These are phyloP conservation scores for Aspergillus udagawae DNA, from an alignment of 2,329 filamentous ascomycete genomes.

Conservation along the genomic window DNA sequence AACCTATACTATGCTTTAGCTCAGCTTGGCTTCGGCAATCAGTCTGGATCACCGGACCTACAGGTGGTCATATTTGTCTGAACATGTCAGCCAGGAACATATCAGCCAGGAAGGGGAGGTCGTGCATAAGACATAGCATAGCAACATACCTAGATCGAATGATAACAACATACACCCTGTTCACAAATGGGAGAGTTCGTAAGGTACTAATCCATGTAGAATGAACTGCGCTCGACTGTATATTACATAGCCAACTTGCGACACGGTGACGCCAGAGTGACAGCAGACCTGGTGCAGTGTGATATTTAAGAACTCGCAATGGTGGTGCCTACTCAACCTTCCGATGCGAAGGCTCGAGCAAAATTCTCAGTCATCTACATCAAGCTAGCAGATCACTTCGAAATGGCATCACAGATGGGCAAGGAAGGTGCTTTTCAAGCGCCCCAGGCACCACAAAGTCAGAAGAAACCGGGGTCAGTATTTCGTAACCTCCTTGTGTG, in stretches of 20 bases:
- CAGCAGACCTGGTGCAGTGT: background rate
- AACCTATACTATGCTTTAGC: background rate
- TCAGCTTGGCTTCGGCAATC: background rate
- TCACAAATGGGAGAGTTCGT: background rate
- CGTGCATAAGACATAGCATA: background rate
- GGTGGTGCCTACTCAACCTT: background rate
- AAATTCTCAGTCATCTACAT: background rate
- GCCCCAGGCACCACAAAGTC: conserved; percentile 19
- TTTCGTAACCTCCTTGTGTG: background rate
- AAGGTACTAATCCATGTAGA: background rate
- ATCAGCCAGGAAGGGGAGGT: background rate
- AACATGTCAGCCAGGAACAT: background rate
- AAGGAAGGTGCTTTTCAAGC: conserved; percentile 21
- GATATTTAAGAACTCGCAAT: background rate
- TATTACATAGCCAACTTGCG: conserved; percentile 4
- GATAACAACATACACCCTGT: background rate
- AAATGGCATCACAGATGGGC: conserved; percentile 22
- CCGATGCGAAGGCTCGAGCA: background rate
- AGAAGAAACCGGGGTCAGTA: conserved; percentile 25
- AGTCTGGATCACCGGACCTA: background rate
- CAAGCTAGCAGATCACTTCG: background rate
- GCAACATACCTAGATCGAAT: background rate
- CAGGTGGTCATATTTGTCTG: background rate
- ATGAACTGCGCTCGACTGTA: background rate
- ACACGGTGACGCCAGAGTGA: conserved; percentile 26